phyloP scores from a whole-genome alignment of 2,329 filamentous ascomycete species.

The Colletotrichum sp. region DNA sequence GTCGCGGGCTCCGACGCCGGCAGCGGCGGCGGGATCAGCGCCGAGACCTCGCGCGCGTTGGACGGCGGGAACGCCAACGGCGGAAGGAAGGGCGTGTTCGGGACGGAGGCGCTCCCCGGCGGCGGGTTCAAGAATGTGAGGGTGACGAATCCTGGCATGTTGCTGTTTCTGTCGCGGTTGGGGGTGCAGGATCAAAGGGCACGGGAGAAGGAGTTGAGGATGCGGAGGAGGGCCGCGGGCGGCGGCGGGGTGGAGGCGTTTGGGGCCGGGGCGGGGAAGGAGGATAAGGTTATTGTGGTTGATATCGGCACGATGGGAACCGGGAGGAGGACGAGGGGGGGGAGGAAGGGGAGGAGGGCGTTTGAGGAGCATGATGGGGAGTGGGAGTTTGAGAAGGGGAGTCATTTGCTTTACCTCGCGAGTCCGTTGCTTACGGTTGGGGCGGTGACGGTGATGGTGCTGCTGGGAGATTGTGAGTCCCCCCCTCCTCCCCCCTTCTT shows the following conservation, averaged over 20 bases:
- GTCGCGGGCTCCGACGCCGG: slow-evolving; percentile 39
- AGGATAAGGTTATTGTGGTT: background rate
- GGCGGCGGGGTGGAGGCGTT: background rate
- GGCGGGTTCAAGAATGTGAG: background rate
- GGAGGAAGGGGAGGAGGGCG: slow-evolving; percentile 24
- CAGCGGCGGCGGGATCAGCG: slow-evolving; percentile 32
- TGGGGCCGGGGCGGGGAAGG: background rate
- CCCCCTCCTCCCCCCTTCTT: background rate
- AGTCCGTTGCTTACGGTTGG: slow-evolving; percentile 50
- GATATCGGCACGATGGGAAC: slow-evolving; percentile 28
- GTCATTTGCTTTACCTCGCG: slow-evolving; percentile 52
- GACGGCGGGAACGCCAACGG: slow-evolving; percentile 36
- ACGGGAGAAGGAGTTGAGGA: slow-evolving; percentile 25
- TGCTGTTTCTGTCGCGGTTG: slow-evolving; percentile 31
- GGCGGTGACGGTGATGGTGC: slow-evolving; percentile 46
- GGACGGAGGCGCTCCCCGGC: background rate
- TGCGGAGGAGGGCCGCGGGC: slow-evolving; percentile 25
- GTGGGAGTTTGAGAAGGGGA: slow-evolving; percentile 47
- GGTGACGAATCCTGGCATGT: slow-evolving; percentile 40
- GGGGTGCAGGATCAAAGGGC: slow-evolving; percentile 33
- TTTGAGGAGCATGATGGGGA: slow-evolving; percentile 27
- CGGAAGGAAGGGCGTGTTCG: background rate
- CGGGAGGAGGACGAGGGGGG: background rate
- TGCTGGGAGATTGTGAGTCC: slow-evolving; percentile 47
- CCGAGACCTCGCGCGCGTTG: slow-evolving; percentile 54